phyloP scores from a whole-genome alignment of 2,329 filamentous ascomycete species.

The Truncatella angustata region DNA sequence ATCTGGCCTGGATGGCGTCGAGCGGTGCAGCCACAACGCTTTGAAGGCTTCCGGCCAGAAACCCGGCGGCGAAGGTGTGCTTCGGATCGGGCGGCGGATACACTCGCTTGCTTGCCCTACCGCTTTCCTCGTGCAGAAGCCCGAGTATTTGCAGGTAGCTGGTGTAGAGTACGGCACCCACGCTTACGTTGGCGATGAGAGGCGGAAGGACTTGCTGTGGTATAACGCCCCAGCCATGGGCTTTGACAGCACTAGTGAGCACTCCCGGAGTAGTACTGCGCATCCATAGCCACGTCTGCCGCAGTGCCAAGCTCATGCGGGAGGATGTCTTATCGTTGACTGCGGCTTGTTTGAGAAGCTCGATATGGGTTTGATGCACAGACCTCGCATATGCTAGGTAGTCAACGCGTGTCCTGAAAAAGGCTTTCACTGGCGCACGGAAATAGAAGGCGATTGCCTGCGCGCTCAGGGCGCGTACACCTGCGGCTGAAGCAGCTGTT shows the following conservation, averaged over 20 bases:
- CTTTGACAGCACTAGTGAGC: constrained; percentile 62
- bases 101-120: constrained; percentile 55
- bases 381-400: constrained; percentile 63
- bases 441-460: constrained; percentile 90
- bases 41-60: constrained; percentile 67
- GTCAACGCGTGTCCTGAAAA: constrained; percentile 87
- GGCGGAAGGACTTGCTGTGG: constrained; percentile 77
- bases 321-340: constrained; percentile 33
- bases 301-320: constrained; percentile 29
- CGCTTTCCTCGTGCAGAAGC: constrained; percentile 63
- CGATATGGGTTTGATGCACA: constrained; percentile 46
- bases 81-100: constrained; percentile 66
- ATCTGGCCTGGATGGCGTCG: constrained; percentile 73
- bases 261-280: constrained; percentile 68
- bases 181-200: constrained; percentile 69
- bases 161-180: constrained; percentile 74
- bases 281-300: constrained; percentile 48
- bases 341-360: constrained; percentile 34
- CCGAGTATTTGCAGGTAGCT: constrained; percentile 71
- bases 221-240: constrained; percentile 72
- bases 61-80: constrained; percentile 68
- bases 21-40: constrained; percentile 71
- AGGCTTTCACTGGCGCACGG: constrained; percentile 84
- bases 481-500: constrained; percentile 78
- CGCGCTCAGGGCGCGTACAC: constrained; percentile 78